Evolutionary conservation across 2,329 filamentous ascomycete species (phyloP).

Genomic region (Tolypocladium tropicale): DNA sequence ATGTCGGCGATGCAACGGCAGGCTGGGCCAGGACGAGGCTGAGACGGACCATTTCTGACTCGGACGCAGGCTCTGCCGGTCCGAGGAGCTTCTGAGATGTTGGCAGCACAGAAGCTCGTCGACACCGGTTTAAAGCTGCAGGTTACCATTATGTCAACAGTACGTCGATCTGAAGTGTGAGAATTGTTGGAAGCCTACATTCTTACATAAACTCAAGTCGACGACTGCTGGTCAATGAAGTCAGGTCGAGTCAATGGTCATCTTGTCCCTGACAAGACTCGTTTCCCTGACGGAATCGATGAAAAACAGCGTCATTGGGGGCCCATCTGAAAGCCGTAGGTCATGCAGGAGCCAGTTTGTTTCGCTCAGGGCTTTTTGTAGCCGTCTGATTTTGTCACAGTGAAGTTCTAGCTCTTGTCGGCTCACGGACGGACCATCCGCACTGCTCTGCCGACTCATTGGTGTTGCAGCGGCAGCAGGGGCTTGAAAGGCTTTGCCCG

Average conservation of each 20-base stretch:
- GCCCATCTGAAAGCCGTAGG: slow-evolving; percentile 17
- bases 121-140: slow-evolving; percentile 35
- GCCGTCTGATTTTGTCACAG: slow-evolving; percentile 9
- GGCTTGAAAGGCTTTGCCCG: slow-evolving; percentile 9
- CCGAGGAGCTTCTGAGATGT: too few relatives aligned
- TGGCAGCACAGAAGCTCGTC: slow-evolving; percentile 35
- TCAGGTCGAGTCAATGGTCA: slow-evolving; percentile 21
- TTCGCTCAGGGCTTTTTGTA: slow-evolving; percentile 16
- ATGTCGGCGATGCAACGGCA: too few relatives aligned
- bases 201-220: slow-evolving; percentile 20
- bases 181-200: not conserved
- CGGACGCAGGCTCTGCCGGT: too few relatives aligned
- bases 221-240: slow-evolving; percentile 51
- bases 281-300: slow-evolving; percentile 49
- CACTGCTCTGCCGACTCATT: slow-evolving; percentile 47
- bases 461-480: slow-evolving; percentile 27
- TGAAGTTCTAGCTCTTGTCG: slow-evolving; percentile 31
- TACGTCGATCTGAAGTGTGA: not conserved
- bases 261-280: slow-evolving; percentile 34
- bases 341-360: slow-evolving; percentile 22
- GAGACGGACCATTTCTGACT: too few relatives aligned
- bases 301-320: slow-evolving; percentile 16
- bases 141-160: slow-evolving; percentile 49
- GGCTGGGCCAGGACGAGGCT: too few relatives aligned
- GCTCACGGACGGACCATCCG: slow-evolving; percentile 47